A percentile compares a stretch with the other conserved stretches of the same genome.
phyloP scores from a whole-genome alignment of 805 yeast species.

The Candida sphagnicola region DNA sequence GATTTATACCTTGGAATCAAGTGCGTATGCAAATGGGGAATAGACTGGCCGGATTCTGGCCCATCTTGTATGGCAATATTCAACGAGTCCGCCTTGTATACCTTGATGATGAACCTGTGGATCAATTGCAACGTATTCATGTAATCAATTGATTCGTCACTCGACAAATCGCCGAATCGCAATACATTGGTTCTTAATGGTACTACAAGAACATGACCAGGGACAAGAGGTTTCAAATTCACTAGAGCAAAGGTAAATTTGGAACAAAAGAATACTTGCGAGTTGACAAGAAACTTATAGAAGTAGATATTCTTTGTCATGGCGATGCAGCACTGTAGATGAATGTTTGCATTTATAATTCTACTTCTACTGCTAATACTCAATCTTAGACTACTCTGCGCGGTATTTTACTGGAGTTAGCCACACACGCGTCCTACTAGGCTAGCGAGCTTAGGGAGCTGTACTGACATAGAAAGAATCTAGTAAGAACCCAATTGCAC shows the following conservation, averaged over 20 bases:
- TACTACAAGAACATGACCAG: constrained; percentile 90
- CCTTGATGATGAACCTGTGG: constrained; percentile 59
- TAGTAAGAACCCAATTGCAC: too few species aligned
- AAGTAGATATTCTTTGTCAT: constrained; percentile 35
- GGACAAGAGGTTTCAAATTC: constrained; percentile 85
- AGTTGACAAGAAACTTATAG: constrained; percentile 50
- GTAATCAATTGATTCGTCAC: constrained; percentile 73
- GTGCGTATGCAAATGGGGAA: constrained; percentile 94
- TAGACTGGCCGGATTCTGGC: constrained; percentile 91
- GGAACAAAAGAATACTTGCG: constrained; percentile 58
- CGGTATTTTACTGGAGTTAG: too few species aligned
- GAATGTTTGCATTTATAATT: not conserved
- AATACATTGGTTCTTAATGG: constrained; percentile 65
- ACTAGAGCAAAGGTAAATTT: constrained; percentile 78
- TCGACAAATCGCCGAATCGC: constrained; percentile 64
- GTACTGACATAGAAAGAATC: too few species aligned
- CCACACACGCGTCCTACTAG: too few species aligned
- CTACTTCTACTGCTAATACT: too few species aligned
- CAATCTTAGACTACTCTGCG: too few species aligned
- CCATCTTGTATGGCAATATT: constrained; percentile 97
- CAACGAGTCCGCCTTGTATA: constrained; percentile 75
- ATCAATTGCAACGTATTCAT: constrained; percentile 71
- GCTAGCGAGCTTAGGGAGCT: too few species aligned
- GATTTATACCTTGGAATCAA: constrained; percentile 75
- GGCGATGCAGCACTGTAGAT: not conserved